Evolutionary conservation across 345 rosid species (phyloP), one percentile per base, ranked within the genome.

Genomic region (Pelargonium nanum): DNA sequence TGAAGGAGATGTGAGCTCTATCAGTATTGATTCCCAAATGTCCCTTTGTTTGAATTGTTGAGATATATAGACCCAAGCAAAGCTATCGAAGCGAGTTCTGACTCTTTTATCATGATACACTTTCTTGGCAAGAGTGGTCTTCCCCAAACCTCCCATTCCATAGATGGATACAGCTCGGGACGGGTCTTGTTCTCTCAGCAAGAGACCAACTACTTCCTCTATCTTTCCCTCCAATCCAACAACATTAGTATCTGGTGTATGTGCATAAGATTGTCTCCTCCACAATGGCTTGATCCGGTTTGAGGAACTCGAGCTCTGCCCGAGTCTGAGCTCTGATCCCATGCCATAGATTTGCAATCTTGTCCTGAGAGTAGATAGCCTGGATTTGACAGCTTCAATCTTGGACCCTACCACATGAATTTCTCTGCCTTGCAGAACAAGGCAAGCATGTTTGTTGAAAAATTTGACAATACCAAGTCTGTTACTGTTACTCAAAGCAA

Each of bases 121-220:
- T 51, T 70, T 65, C 58, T 34, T 78, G 2, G 85, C 85, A 1
- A 83, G 68, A 24, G 85, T 32, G 3, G 85, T 83, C 59, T 78
- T 83, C 2, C 85, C 81, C 17, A 76, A 59, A 17, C 85, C 88
- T 0, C 81, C 82, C 88, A 80, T 83, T 17, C 83, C 85, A n/a
- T 67, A 74, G 1, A 83, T 63, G 2, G 68, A 65, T 22, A 67
- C 72, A 48, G 70, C 67, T 16, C 61, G 17, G 0, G 28, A 24
- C 16, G 51, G 1, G 17, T 72, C 60, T 51, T 61, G 64, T 20
- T 56, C 58, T 1, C 10, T 30, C 12, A 68, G 26, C 58, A 79
- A 26, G 57, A 63, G 15, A 0, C 45, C 55, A n/a, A 78, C 72
- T 58, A 83, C 22, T 2, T 19, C 53, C 0, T 60, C 0, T 1